phyloP scores from a whole-genome alignment of 129 eudicot species.

The Pseudognaphalium luteoalbum region DNA sequence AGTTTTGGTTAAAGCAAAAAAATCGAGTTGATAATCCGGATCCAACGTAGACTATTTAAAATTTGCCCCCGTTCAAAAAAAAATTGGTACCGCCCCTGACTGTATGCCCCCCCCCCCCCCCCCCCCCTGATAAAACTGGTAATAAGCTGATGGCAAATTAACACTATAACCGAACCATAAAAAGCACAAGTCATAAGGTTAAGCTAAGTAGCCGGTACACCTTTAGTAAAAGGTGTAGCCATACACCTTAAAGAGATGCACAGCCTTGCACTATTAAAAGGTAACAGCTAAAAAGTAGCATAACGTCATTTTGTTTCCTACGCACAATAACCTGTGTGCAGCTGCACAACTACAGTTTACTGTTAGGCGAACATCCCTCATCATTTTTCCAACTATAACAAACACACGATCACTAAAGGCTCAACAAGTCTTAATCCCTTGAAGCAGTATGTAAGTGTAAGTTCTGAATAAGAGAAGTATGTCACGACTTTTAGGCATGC shows the following conservation, averaged over 20 bases:
- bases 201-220: constrained; percentile 2
- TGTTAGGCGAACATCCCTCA: constrained; percentile 13
- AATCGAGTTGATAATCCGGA: too few species aligned
- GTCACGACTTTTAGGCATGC: not conserved
- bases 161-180: not conserved
- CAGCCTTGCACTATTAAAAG: not conserved
- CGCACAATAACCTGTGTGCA: not conserved
- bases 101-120: too few species aligned
- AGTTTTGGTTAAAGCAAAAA: too few species aligned
- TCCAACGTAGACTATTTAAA: too few species aligned
- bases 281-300: not conserved
- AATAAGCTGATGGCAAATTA: not conserved
- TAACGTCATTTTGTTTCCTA: not conserved
- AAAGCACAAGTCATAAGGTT: not conserved
- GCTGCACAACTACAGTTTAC: constrained; percentile 10
- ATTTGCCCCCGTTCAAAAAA: too few species aligned
- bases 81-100: too few species aligned
- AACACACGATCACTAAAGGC: constrained; percentile 18
- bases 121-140: not conserved
- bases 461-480: constrained; percentile 14
- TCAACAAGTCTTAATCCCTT: constrained; percentile 15
- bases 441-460: constrained; percentile 2
- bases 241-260: not conserved
- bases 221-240: not conserved
- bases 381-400: constrained; percentile 28